Evolutionary conservation across 1,139 yeast genomes (phyloP).

Genomic region (Petasospora fabianii): DNA sequence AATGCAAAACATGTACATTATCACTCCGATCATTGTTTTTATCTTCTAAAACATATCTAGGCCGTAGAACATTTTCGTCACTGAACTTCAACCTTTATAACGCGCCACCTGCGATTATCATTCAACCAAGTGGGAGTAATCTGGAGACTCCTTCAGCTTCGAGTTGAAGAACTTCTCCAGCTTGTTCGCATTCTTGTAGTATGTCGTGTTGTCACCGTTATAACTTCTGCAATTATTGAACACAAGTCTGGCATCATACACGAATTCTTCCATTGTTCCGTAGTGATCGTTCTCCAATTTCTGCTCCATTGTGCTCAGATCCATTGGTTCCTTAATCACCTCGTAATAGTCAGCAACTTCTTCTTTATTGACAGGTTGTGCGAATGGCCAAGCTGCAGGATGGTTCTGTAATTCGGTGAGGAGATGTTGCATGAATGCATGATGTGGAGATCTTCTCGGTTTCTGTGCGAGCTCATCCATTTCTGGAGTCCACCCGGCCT

Average conservation of each 20-base stretch:
- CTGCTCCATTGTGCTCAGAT: constrained; percentile 90
- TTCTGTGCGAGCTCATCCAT: constrained; percentile 96
- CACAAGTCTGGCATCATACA: constrained; percentile 81
- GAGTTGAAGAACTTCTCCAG: constrained; percentile 81
- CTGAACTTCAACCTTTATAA: no score
- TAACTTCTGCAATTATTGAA: constrained; percentile 89
- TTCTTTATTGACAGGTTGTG: constrained; percentile 85
- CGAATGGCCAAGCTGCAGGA: constrained; percentile 99
- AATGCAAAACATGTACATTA: not conserved
- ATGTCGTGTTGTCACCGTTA: constrained; percentile 86
- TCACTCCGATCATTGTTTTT: no score
- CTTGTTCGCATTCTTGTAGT: constrained; percentile 87
- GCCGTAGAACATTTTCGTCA: not conserved
- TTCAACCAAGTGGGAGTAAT: constrained; percentile 37
- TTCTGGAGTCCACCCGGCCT: constrained; percentile 97
- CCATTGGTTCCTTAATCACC: constrained; percentile 99
- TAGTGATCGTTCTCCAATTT: constrained; percentile 90
- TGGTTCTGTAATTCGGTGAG: constrained; percentile 87
- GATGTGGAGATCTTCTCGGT: constrained; percentile 93
- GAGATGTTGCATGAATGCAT: constrained; percentile 86
- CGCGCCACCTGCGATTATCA: no score
- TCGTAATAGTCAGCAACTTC: constrained; percentile 97
- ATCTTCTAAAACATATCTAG: not conserved
- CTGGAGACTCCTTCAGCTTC: constrained; percentile 69
- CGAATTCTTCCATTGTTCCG: constrained; percentile 84